Evolutionary conservation across 306 rosid species (phyloP).

Genomic region (Lathyrus tuberosus): DNA sequence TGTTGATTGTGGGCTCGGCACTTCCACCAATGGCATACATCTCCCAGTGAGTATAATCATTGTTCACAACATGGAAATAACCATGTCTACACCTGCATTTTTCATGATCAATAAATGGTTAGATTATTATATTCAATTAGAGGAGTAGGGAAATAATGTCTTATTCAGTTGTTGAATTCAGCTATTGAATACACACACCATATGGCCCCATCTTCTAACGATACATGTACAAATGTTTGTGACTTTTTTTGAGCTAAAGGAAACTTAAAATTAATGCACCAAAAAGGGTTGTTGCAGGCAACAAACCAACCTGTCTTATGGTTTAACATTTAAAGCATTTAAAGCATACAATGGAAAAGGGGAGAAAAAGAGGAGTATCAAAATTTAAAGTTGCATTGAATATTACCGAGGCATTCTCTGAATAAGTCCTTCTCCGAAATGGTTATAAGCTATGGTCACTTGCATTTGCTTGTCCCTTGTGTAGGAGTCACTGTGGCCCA

Average conservation of each 20-base stretch:
- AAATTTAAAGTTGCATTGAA: constrained; percentile 32
- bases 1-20: constrained; percentile 91
- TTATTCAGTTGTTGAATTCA: constrained; percentile 32
- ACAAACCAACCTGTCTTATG: constrained; percentile 34
- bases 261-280: constrained; percentile 39
- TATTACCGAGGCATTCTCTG: constrained; percentile 98
- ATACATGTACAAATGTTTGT: constrained; percentile 22
- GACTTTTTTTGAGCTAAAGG: constrained; percentile 13
- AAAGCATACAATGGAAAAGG: neutral
- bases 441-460: constrained; percentile 98
- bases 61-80: constrained; percentile 98
- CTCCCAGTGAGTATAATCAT: constrained; percentile 99
- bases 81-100: constrained; percentile 93
- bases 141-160: constrained; percentile 13
- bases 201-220: constrained; percentile 18
- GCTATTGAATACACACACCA: constrained; percentile 12
- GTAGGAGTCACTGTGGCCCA: constrained; percentile 97
- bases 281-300: constrained; percentile 26
- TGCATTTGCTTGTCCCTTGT: constrained; percentile 93
- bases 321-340: constrained; percentile 27
- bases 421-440: constrained; percentile 96
- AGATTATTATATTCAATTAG: constrained; percentile 28
- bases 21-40: constrained; percentile 99
- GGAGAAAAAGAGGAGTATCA: constrained; percentile 27
- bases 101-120: constrained; percentile 30